phyloP scores from a whole-genome alignment of 1,284 basidiomycete species.

The Marasmius tenuissimus region DNA sequence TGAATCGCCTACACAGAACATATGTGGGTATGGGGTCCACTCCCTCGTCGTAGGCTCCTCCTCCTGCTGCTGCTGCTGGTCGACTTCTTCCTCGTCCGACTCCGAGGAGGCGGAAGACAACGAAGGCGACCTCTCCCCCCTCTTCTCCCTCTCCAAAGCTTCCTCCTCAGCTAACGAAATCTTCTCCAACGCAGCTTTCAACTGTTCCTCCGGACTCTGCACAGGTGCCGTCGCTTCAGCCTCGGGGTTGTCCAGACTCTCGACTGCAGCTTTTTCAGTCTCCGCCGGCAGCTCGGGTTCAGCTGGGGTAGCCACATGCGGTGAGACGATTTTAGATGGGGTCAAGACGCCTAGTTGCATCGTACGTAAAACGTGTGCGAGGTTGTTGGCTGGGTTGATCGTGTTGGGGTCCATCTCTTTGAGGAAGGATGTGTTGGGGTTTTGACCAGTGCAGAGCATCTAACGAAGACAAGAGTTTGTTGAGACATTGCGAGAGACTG shows the following conservation, averaged over 20 bases:
- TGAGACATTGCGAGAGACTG: background rate
- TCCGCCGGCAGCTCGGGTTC: too few relatives aligned
- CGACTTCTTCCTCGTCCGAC: slow-evolving; percentile 24
- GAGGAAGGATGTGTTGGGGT: slow-evolving; percentile 66
- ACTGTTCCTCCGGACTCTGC: background rate
- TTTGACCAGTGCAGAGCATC: slow-evolving; percentile 78
- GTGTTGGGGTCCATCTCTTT: slow-evolving; percentile 46
- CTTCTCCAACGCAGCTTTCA: slow-evolving; percentile 18
- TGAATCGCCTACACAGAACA: slow-evolving; percentile 70
- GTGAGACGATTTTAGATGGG: background rate
- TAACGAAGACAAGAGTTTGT: slow-evolving; percentile 22
- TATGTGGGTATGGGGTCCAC: slow-evolving; percentile 47
- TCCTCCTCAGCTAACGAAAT: slow-evolving; percentile 16
- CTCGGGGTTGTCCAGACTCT: background rate
- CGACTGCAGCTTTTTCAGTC: background rate
- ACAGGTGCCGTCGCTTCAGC: background rate
- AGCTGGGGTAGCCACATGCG: background rate
- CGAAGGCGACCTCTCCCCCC: slow-evolving; percentile 16
- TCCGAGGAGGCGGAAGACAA: slow-evolving; percentile 38
- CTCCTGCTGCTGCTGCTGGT: too few relatives aligned
- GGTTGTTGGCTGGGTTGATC: slow-evolving; percentile 47
- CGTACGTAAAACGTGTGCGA: slow-evolving; percentile 56
- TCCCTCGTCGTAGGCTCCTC: too few relatives aligned
- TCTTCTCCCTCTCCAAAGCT: slow-evolving; percentile 4
- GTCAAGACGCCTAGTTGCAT: slow-evolving; percentile 50